Evolutionary conservation across 768 basidiomycete species (phyloP), one percentile per base, ranked within the genome.

Genomic region (Astraeus odoratus): DNA sequence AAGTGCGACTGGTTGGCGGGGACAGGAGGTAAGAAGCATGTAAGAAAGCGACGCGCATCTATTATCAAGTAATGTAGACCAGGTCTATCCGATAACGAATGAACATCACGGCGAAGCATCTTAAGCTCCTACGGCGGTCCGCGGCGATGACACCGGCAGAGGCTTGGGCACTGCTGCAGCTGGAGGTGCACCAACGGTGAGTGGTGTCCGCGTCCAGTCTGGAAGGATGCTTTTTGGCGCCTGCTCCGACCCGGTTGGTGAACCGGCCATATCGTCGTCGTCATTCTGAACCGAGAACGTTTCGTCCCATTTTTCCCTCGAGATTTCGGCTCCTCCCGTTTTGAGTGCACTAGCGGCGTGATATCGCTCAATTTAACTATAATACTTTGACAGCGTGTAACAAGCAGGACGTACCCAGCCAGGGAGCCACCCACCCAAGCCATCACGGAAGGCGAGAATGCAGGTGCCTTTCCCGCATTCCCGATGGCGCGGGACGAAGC

Each of bases 391-490:
- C 40, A n/a, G 23, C 18, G 19, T 9, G 25, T 42, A 22, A 30
- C 22, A 18, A 26, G 29, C 9, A 27, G 27, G 25, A 73, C 81
- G 51, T 63, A 92, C 85, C 94, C 95, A 2, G 93, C 90, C 16
- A 98, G 60, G 18, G 89, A 92, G 0, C 91, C 95, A 4, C 95
- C 95, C 9, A 99, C 81, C 95, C 95, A 99, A 0, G 84, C 75
- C 66, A 94, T 71, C 26, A 81, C 72, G 1, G 82, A 80, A 1
- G 92, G 86, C 3, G 82, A 68, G 66, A 95, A 97, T 0, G 87
- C 85, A 0, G 95, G 94, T 0, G 91, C 92, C 53, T 80, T 85
- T 2, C 92, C 94, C 1, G 81, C 82, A 51, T 81, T 83, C 0
- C 71, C 73, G 16, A 60, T 68, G 3, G 80, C 80, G 36, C 77